A percentile compares a stretch with the other conserved stretches of the same genome.
Conservation (phyloP, 495 filamentous ascomycete species). For the Hypoxylon fuscum region DNA sequence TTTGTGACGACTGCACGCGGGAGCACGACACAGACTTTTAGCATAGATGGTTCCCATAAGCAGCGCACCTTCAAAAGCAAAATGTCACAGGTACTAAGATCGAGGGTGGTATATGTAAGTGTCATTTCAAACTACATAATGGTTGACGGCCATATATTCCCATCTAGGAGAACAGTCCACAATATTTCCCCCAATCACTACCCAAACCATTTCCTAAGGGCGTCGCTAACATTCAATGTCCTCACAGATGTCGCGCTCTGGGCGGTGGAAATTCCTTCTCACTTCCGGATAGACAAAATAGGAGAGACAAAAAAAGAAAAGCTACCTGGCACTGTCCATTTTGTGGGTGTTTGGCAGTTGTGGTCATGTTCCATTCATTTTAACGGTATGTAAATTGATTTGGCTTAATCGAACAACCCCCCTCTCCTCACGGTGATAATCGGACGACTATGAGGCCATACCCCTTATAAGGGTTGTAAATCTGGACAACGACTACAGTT, state of each 20-base stretch:
- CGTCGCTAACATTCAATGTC: not conserved
- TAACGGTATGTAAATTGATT: constrained; percentile 14
- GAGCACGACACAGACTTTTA: constrained; percentile 24
- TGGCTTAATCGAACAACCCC: constrained; percentile 11
- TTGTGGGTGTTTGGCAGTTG: not conserved
- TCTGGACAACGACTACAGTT: too few species aligned
- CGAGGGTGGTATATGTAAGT: not conserved
- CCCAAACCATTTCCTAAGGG: too few species aligned
- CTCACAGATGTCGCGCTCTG: not conserved
- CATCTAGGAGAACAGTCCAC: not conserved
- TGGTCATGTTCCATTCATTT: constrained; percentile 2
- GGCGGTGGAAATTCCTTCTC: constrained; percentile 1
- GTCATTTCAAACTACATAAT: not conserved
- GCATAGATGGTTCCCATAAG: not conserved
- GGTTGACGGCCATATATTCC: not conserved
- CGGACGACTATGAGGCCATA: constrained; percentile 14
- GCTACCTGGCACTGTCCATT: not conserved
- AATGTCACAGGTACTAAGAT: not conserved
- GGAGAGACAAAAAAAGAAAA: too few species aligned
- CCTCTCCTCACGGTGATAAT: constrained; percentile 10
- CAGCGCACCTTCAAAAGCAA: not conserved
- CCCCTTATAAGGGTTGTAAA: too few species aligned
- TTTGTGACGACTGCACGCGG: constrained; percentile 42
- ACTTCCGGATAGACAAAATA: constrained; percentile 10
- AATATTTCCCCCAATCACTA: too few species aligned